These are phyloP conservation scores for Rhizopus delemar DNA, from an alignment of 371 early-diverging fungal genomes.

Conservation along the genomic window DNA sequence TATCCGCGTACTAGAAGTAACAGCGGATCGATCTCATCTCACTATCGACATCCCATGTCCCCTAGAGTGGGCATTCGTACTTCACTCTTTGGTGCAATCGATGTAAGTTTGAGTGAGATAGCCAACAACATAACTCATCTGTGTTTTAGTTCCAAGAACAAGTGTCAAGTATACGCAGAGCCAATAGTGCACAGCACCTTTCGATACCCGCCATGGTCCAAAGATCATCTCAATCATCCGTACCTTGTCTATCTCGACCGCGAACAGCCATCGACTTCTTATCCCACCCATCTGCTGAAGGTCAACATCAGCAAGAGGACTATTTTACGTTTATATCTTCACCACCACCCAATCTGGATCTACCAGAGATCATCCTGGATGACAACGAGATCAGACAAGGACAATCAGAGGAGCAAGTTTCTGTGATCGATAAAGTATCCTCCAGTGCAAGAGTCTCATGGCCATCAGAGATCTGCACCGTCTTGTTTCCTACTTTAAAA, in stretches of 20 bases:
- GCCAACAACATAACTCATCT: background rate
- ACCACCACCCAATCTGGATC: background rate
- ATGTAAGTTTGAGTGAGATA: conserved; percentile 26
- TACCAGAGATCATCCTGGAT: conserved; percentile 27
- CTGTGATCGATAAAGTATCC: background rate
- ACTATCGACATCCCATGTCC: conserved; percentile 38
- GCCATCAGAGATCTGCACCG: conserved; percentile 9
- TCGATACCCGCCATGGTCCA: conserved; percentile 6
- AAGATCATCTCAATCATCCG: conserved; percentile 21
- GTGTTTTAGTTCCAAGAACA: conserved; percentile 40
- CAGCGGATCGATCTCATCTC: conserved; percentile 41
- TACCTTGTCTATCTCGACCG: conserved; percentile 22
- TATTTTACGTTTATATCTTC: conserved; percentile 44
- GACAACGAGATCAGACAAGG: background rate
- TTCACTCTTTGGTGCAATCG: conserved; percentile 49
- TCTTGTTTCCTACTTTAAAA: conserved; percentile 57
- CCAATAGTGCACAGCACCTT: conserved; percentile 28
- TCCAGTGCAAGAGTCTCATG: background rate
- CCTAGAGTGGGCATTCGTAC: conserved; percentile 50
- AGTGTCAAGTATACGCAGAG: conserved; percentile 32
- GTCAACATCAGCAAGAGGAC: conserved; percentile 22
- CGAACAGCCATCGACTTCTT: conserved; percentile 19
- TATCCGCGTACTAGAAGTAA: conserved; percentile 38
- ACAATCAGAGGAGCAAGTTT: too few species aligned
- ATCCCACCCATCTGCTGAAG: conserved; percentile 14